phyloP scores from a whole-genome alignment of 495 filamentous ascomycete genomes.

The Penicillium bialowiezense region DNA sequence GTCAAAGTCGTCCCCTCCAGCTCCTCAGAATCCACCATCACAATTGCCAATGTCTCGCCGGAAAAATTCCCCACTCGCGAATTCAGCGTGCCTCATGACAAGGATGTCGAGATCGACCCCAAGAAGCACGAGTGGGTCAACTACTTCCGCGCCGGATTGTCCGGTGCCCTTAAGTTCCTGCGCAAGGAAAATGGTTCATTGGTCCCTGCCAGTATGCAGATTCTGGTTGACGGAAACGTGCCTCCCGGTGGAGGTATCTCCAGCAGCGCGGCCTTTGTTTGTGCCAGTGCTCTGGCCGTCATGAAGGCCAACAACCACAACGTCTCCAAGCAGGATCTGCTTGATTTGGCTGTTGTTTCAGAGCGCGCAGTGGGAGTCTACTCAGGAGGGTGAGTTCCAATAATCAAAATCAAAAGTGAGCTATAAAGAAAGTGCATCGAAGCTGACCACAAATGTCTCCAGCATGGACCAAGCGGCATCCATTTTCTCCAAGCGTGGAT shows the following conservation, averaged over 20 bases:
- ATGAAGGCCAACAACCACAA: slow-evolving; percentile 82
- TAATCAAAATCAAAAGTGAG: neutral
- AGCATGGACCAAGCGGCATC: slow-evolving; percentile 97
- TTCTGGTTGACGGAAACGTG: slow-evolving; percentile 88
- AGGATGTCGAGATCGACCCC: slow-evolving; percentile 76
- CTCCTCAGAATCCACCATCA: slow-evolving; percentile 46
- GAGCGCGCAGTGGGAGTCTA: slow-evolving; percentile 95
- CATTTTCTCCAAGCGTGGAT: slow-evolving; percentile 82
- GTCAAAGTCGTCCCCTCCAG: slow-evolving; percentile 58
- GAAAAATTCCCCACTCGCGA: slow-evolving; percentile 72
- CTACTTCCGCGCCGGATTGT: slow-evolving; percentile 92
- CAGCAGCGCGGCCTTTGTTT: slow-evolving; percentile 92
- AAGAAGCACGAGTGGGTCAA: slow-evolving; percentile 92
- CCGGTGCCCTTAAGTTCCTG: slow-evolving; percentile 76
- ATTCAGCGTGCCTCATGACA: slow-evolving; percentile 66
- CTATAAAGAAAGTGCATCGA: slow-evolving; percentile 24
- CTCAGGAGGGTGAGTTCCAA: slow-evolving; percentile 72
- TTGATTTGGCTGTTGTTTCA: slow-evolving; percentile 88
- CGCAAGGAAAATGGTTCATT: slow-evolving; percentile 60
- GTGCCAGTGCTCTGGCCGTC: slow-evolving; percentile 82
- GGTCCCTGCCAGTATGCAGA: slow-evolving; percentile 74
- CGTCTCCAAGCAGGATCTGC: slow-evolving; percentile 84
- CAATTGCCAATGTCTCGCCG: slow-evolving; percentile 74
- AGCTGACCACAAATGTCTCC: neutral
- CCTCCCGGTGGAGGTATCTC: slow-evolving; percentile 89